These are phyloP conservation scores for Diplodia scrobiculata DNA, from an alignment of 2,329 filamentous ascomycete species.

Conservation along the genomic window DNA sequence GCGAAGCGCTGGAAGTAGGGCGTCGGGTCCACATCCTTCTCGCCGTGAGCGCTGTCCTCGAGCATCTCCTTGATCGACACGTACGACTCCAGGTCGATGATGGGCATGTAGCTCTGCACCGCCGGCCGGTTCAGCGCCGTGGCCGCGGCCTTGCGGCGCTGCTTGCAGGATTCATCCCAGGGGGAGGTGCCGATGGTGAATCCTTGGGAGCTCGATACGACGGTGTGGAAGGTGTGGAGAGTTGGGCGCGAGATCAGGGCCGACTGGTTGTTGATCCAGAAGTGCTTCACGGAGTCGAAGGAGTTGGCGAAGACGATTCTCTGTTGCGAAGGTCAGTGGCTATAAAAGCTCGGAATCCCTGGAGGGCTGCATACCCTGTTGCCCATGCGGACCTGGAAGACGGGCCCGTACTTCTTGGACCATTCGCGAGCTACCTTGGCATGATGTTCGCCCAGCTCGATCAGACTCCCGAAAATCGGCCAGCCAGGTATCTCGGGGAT, in stretches of 20 bases:
- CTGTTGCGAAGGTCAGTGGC: constrained; percentile 38
- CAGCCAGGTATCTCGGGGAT: constrained; percentile 53
- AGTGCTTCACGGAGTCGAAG: constrained; percentile 70
- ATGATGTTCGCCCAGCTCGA: constrained; percentile 52
- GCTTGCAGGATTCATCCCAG: constrained; percentile 80
- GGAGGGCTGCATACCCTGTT: constrained; percentile 57
- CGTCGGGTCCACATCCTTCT: constrained; percentile 67
- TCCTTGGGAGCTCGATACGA: constrained; percentile 74
- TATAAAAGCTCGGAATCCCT: not conserved
- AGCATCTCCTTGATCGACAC: constrained; percentile 73
- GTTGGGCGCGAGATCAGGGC: constrained; percentile 75
- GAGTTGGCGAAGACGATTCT: constrained; percentile 77
- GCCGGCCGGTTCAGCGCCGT: constrained; percentile 76
- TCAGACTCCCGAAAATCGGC: constrained; percentile 52
- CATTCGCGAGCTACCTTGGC: constrained; percentile 51
- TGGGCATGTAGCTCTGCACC: constrained; percentile 77
- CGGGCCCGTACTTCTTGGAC: constrained; percentile 54
- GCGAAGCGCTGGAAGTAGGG: constrained; percentile 75
- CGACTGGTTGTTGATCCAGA: constrained; percentile 80
- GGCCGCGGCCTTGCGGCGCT: constrained; percentile 73
- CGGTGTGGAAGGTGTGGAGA: constrained; percentile 78
- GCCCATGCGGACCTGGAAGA: constrained; percentile 60
- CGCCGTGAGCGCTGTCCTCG: constrained; percentile 63
- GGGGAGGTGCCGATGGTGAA: constrained; percentile 83
- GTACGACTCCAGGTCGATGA: constrained; percentile 74